These are phyloP conservation scores for Zymoseptoria tritici DNA, from an alignment of 2,329 filamentous ascomycete species.

Conservation along the genomic window DNA sequence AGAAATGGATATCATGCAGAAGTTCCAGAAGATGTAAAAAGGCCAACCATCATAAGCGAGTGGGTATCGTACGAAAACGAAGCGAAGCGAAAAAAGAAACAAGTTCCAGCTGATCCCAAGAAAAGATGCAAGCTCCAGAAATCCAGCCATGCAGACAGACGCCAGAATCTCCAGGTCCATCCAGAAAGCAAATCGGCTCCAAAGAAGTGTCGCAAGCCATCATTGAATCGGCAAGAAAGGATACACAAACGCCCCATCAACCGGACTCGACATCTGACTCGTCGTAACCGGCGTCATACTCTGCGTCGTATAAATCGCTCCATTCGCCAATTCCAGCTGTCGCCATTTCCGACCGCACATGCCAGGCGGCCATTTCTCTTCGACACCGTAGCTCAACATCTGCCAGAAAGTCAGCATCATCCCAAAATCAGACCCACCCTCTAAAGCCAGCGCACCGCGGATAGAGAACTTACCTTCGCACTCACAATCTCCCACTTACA, in stretches of 20 bases:
- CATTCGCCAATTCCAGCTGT: slow-evolving; percentile 30
- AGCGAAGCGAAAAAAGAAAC: too few relatives aligned
- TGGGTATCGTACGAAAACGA: too few relatives aligned
- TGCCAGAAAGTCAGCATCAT: slow-evolving; percentile 18
- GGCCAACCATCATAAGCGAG: neutral
- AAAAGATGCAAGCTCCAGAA: neutral
- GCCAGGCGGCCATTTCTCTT: slow-evolving; percentile 45
- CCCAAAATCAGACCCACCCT: too few relatives aligned
- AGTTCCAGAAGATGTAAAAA: neutral
- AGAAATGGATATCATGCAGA: slow-evolving; percentile 18
- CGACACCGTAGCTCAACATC: slow-evolving; percentile 46
- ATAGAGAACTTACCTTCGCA: slow-evolving; percentile 43
- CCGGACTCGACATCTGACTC: slow-evolving; percentile 25
- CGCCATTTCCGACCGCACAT: slow-evolving; percentile 47
- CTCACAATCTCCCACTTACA: slow-evolving; percentile 49
- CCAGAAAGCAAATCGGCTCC: neutral
- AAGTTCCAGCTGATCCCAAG: too few relatives aligned
- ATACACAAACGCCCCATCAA: slow-evolving; percentile 6
- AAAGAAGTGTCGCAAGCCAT: too few relatives aligned
- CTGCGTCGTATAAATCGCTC: slow-evolving; percentile 22
- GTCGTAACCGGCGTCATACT: slow-evolving; percentile 19
- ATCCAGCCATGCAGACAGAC: neutral
- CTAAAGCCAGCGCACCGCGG: too few relatives aligned
- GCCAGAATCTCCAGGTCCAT: neutral
- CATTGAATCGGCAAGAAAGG: neutral